phyloP scores from a whole-genome alignment of 2,329 filamentous ascomycete genomes.

The Nemania bipapillata region DNA sequence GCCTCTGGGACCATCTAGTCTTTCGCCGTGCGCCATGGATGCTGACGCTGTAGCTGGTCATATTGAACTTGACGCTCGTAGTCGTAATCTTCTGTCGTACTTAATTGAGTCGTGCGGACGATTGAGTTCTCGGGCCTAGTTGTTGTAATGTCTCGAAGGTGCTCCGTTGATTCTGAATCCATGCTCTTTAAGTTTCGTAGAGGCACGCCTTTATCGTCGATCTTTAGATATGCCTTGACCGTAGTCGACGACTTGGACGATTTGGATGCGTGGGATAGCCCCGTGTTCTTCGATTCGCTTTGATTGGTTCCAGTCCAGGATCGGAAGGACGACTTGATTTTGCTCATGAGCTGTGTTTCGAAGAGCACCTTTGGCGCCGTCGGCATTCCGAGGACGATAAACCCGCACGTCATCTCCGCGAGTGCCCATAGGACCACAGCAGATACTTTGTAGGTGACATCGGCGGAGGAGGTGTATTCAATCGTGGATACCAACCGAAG shows the following conservation, averaged over 20 bases:
- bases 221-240: slow-evolving; percentile 37
- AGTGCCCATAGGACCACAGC: slow-evolving; percentile 58
- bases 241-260: slow-evolving; percentile 23
- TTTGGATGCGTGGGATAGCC: slow-evolving; percentile 27
- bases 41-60: slow-evolving; percentile 34
- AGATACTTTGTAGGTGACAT: slow-evolving; percentile 54
- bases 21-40: slow-evolving; percentile 34
- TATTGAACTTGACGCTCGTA: slow-evolving; percentile 28
- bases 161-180: slow-evolving; percentile 42
- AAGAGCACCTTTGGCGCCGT: slow-evolving; percentile 54
- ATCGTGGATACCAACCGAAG: slow-evolving; percentile 54
- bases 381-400: slow-evolving; percentile 56
- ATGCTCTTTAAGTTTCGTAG: slow-evolving; percentile 37
- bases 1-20: not conserved
- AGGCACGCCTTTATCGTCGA: slow-evolving; percentile 40
- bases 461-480: slow-evolving; percentile 46
- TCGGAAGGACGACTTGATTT: slow-evolving; percentile 36
- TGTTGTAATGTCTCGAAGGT: slow-evolving; percentile 35
- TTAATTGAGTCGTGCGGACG: slow-evolving; percentile 41
- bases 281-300: slow-evolving; percentile 28
- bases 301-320: slow-evolving; percentile 38
- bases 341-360: slow-evolving; percentile 41
- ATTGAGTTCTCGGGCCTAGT: slow-evolving; percentile 37
- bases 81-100: slow-evolving; percentile 37
- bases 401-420: slow-evolving; percentile 59